Percentiles rank a stretch among this genome's conserved stretches.
Evolutionary conservation across 306 rosid genomes (phyloP).

Genomic region (Glycine latifolia): DNA sequence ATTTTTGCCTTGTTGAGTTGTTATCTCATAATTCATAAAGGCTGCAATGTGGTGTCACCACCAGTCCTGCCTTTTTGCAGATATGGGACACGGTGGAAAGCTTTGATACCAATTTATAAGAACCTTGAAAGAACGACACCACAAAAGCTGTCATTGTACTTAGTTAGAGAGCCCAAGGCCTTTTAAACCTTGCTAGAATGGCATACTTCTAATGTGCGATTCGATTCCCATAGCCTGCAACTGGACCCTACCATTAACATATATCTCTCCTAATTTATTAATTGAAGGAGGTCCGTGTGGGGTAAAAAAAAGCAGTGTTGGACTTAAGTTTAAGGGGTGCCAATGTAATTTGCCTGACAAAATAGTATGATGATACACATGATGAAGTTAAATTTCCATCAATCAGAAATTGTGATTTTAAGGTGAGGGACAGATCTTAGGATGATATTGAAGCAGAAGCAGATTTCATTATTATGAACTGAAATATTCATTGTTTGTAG

Average conservation of each 20-base stretch:
- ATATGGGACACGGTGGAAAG: not conserved
- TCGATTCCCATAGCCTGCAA: not conserved
- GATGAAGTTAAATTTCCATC: not conserved
- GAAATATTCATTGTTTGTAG: not conserved
- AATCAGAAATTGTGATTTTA: conserved; percentile 21
- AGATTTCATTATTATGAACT: conserved; percentile 8
- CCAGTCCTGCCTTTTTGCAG: not conserved
- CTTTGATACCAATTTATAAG: not conserved
- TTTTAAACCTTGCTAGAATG: not conserved
- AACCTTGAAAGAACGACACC: not conserved
- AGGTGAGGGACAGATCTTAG: not conserved
- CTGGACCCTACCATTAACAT: too few relatives aligned
- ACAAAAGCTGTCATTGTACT: not conserved
- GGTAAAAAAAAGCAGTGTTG: not conserved
- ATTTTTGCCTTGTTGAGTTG: not conserved
- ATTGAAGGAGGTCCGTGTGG: not conserved
- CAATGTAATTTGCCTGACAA: not conserved
- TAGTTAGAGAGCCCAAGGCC: not conserved
- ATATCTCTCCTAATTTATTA: too few relatives aligned
- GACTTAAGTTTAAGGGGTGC: not conserved
- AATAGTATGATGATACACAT: too few relatives aligned
- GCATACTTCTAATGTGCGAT: not conserved
- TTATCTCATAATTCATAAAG: conserved; percentile 45
- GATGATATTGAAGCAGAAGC: too few relatives aligned
- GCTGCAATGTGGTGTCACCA: not conserved